These are phyloP conservation scores for Colletotrichum somersetense DNA, from an alignment of 2,329 filamentous ascomycete genomes.

Conservation along the genomic window DNA sequence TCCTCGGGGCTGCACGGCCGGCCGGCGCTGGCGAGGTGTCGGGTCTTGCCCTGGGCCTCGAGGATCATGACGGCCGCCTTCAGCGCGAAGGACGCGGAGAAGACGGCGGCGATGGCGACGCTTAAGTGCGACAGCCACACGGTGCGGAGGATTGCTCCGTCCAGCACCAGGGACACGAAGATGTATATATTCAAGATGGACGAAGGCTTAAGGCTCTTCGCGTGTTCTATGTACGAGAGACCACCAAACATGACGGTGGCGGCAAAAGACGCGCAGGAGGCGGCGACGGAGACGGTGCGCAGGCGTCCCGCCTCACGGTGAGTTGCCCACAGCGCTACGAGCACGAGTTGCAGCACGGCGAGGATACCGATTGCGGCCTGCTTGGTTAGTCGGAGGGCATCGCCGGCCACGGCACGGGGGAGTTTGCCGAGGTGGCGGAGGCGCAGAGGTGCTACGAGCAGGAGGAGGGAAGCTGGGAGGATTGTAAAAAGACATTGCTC, in stretches of 20 bases:
- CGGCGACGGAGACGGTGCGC: conserved; percentile 48
- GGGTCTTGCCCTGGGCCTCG: conserved; percentile 55
- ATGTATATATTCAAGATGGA: conserved; percentile 51
- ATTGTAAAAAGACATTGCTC: conserved; percentile 48
- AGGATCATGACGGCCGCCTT: conserved; percentile 54
- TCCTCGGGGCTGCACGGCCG: conserved; percentile 52
- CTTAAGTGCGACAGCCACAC: conserved; percentile 49
- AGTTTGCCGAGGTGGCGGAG: conserved; percentile 46
- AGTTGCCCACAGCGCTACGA: conserved; percentile 51
- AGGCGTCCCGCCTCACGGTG: conserved; percentile 41
- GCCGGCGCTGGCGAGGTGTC: conserved; percentile 48
- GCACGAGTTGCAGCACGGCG: conserved; percentile 50
- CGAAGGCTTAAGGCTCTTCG: conserved; percentile 50
- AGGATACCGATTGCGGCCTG: conserved; percentile 47
- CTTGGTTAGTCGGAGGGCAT: conserved; percentile 44
- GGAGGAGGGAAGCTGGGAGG: conserved; percentile 48
- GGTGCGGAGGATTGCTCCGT: conserved; percentile 51
- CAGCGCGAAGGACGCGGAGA: conserved; percentile 51
- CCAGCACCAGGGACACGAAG: conserved; percentile 50
- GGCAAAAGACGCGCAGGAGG: conserved; percentile 50
- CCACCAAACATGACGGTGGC: conserved; percentile 50
- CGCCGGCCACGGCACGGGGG: conserved; percentile 46
- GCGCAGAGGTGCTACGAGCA: conserved; percentile 51
- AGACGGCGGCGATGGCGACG: conserved; percentile 49
- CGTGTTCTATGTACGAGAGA: conserved; percentile 55